Evolutionary conservation across 176 grass and related monocot species (phyloP).

Genomic region (Olyra latifolia): DNA sequence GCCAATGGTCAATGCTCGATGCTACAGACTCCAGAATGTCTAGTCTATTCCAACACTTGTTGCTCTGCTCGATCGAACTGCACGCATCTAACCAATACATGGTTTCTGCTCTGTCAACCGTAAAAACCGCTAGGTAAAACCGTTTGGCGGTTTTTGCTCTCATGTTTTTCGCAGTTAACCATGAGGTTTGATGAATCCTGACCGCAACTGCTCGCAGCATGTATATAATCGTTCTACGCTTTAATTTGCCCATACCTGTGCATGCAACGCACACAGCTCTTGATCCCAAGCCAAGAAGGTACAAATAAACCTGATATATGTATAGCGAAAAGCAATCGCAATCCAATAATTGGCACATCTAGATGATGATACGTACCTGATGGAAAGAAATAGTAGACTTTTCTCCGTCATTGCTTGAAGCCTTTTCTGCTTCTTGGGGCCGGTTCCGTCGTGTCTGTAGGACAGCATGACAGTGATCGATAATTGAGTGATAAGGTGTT

Average conservation of each 20-base stretch:
- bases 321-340: background rate
- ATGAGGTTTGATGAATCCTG: too few species aligned
- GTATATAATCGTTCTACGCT: background rate
- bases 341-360: background rate
- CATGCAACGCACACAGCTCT: too few species aligned
- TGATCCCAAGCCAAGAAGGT: too few species aligned
- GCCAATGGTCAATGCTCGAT: too few species aligned
- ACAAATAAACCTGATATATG: too few species aligned
- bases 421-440: background rate
- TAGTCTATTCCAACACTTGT: too few species aligned
- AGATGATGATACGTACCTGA: background rate
- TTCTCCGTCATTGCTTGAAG: background rate
- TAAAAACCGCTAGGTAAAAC: too few species aligned
- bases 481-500: slow-evolving; percentile 10
- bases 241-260: background rate
- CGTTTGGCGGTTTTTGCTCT: too few species aligned
- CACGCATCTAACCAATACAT: background rate
- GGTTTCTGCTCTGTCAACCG: too few species aligned
- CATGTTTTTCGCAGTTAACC: too few species aligned
- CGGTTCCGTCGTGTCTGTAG: background rate
- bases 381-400: background rate
- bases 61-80: background rate
- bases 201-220: too few species aligned
- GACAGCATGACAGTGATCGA: background rate
- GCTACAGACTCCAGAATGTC: too few species aligned